Evolutionary conservation across 495 filamentous ascomycete species (phyloP).

Genomic region (Xylaria acuta): DNA sequence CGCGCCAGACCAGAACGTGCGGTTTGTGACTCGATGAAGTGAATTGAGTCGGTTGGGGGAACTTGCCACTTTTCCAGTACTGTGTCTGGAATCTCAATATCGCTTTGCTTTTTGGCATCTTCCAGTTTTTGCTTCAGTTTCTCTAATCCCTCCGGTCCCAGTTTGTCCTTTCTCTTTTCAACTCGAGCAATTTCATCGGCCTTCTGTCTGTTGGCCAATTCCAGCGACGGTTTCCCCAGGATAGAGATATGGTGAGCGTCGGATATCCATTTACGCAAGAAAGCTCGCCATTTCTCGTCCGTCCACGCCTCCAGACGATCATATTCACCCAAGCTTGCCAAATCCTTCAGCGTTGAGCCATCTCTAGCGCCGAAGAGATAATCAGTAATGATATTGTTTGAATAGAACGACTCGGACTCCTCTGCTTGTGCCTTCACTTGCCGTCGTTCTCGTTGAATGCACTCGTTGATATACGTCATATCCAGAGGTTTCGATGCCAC

Average conservation of each 20-base stretch:
- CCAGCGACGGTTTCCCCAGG: slow-evolving; percentile 79
- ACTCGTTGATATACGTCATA: slow-evolving; percentile 87
- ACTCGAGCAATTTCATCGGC: slow-evolving; percentile 69
- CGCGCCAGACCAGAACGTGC: slow-evolving; percentile 83
- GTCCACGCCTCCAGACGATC: slow-evolving; percentile 79
- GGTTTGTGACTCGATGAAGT: slow-evolving; percentile 89
- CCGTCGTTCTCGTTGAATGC: slow-evolving; percentile 76
- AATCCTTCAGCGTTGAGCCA: slow-evolving; percentile 75
- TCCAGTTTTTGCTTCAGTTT: slow-evolving; percentile 77
- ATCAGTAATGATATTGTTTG: slow-evolving; percentile 83
- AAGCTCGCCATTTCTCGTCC: slow-evolving; percentile 81
- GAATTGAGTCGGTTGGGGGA: slow-evolving; percentile 83
- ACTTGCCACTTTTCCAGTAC: slow-evolving; percentile 81
- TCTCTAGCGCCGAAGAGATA: slow-evolving; percentile 89
- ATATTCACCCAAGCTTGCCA: slow-evolving; percentile 73
- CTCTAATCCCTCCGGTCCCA: slow-evolving; percentile 64
- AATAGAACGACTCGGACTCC: slow-evolving; percentile 73
- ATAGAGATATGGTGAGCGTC: slow-evolving; percentile 87
- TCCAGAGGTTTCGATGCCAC: slow-evolving; percentile 81
- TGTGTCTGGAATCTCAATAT: slow-evolving; percentile 77
- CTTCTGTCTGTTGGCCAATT: slow-evolving; percentile 74
- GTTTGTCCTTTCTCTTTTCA: slow-evolving; percentile 57
- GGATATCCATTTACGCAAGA: slow-evolving; percentile 81
- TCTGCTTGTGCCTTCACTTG: slow-evolving; percentile 83
- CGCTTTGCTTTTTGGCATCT: slow-evolving; percentile 78